These are phyloP conservation scores for Hanseniaspora lindneri DNA, from an alignment of 805 yeast genomes.

Conservation along the genomic window DNA sequence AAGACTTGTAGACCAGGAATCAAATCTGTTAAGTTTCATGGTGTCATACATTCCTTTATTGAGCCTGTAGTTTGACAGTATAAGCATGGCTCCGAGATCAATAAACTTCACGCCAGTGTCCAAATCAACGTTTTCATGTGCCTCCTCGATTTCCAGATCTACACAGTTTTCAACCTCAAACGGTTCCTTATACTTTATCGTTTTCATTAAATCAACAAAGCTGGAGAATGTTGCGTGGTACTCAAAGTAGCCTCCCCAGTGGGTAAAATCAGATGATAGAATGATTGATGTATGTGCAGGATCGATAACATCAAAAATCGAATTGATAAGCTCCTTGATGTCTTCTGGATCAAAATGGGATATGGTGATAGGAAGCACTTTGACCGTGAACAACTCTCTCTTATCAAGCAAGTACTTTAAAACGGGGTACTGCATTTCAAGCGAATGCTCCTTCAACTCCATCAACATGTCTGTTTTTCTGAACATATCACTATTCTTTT, in stretches of 20 bases:
- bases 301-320: slow-evolving; percentile 38
- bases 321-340: slow-evolving; percentile 38
- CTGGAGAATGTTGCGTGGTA: slow-evolving; percentile 40
- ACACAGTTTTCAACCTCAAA: slow-evolving; percentile 14
- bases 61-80: background rate
- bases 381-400: slow-evolving; percentile 25
- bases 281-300: slow-evolving; percentile 48
- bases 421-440: slow-evolving; percentile 72
- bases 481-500: background rate
- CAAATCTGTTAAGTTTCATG: slow-evolving; percentile 6
- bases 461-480: slow-evolving; percentile 19
- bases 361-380: slow-evolving; percentile 68
- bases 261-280: slow-evolving; percentile 85
- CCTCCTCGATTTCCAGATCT: slow-evolving; percentile 21
- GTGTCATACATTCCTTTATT: background rate
- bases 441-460: slow-evolving; percentile 81
- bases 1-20: background rate
- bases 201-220: background rate
- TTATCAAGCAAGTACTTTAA: slow-evolving; percentile 34
- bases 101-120: slow-evolving; percentile 17
- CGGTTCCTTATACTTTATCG: background rate
- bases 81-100: slow-evolving; percentile 8
- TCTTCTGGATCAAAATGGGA: slow-evolving; percentile 41
- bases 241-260: slow-evolving; percentile 70
- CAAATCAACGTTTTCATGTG: slow-evolving; percentile 18